phyloP scores from a whole-genome alignment of 106 monocot genomes.

The Xerophyta viscosa region DNA sequence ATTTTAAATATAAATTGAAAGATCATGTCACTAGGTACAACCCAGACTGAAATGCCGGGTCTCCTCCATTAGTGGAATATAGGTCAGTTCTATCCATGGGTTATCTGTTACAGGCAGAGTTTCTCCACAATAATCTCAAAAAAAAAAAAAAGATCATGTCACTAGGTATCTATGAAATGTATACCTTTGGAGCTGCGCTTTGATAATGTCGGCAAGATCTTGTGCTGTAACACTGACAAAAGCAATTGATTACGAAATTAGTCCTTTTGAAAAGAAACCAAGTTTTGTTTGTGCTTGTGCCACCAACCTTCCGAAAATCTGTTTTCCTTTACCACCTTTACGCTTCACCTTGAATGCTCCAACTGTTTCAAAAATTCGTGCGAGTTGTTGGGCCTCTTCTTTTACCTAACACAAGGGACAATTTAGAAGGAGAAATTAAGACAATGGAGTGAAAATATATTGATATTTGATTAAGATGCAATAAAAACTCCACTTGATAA shows the following conservation, averaged over 20 bases:
- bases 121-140: too few species aligned
- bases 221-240: constrained; percentile 74
- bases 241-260: not conserved
- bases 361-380: constrained; percentile 63
- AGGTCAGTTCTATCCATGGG: too few species aligned
- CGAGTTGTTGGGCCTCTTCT: constrained; percentile 96
- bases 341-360: constrained; percentile 89
- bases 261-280: not conserved
- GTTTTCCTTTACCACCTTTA: constrained; percentile 82
- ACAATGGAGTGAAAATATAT: too few species aligned
- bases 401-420: constrained; percentile 46
- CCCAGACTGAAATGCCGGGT: too few species aligned
- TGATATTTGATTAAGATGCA: too few species aligned
- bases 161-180: too few species aligned
- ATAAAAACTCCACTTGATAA: too few species aligned
- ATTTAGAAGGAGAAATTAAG: not conserved
- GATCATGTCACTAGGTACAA: too few species aligned
- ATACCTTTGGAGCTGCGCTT: constrained; percentile 88
- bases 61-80: too few species aligned
- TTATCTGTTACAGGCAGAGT: too few species aligned
- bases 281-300: not conserved
- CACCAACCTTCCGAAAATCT: constrained; percentile 84
- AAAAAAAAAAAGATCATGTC: too few species aligned
- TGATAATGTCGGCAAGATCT: constrained; percentile 92
- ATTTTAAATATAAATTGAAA: not conserved